These are phyloP conservation scores for Saprolegnia parasitica DNA, from an alignment of 352 stramenopile species.

Conservation along the genomic window DNA sequence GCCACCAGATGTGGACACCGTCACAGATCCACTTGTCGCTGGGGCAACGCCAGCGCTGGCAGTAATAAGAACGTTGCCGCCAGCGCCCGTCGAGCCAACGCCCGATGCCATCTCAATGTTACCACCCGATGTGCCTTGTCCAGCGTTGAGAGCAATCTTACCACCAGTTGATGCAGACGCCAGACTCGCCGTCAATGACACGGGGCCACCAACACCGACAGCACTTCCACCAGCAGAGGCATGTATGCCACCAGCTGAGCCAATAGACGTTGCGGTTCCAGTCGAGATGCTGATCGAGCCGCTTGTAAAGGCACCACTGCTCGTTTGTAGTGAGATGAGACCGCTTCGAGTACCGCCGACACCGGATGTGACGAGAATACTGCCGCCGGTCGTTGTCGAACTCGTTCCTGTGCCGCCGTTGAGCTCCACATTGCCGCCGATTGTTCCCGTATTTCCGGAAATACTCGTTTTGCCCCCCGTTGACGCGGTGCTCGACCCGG, in stretches of 20 bases:
- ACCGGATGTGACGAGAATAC: slow-evolving; percentile 19
- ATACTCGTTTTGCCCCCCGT: slow-evolving; percentile 20
- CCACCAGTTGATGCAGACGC: slow-evolving; percentile 31
- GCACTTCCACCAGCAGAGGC: slow-evolving; percentile 13
- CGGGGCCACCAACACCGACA: slow-evolving; percentile 38
- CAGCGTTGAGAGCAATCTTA: slow-evolving; percentile 37
- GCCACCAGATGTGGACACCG: slow-evolving; percentile 7
- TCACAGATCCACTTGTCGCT: slow-evolving; percentile 9
- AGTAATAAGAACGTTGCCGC: slow-evolving; percentile 14
- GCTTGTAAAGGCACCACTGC: slow-evolving; percentile 33
- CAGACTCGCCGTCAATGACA: slow-evolving; percentile 41
- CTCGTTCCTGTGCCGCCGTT: slow-evolving; percentile 38
- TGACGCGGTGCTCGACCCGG: slow-evolving; percentile 23
- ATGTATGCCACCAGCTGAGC: slow-evolving; percentile 36
- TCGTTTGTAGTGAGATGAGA: slow-evolving; percentile 33
- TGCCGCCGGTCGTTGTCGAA: slow-evolving; percentile 9
- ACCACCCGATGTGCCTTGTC: slow-evolving; percentile 36
- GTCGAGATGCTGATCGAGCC: slow-evolving; percentile 35
- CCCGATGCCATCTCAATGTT: slow-evolving; percentile 38
- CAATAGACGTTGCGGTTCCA: slow-evolving; percentile 32
- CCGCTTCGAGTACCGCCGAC: slow-evolving; percentile 32
- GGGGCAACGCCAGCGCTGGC: slow-evolving; percentile 3
- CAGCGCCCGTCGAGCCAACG: slow-evolving; percentile 13
- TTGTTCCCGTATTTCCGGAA: slow-evolving; percentile 16
- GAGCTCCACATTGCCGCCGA: slow-evolving; percentile 34